Conservation (phyloP, 495 filamentous ascomycete species). For the Penicillium turbatum region DNA sequence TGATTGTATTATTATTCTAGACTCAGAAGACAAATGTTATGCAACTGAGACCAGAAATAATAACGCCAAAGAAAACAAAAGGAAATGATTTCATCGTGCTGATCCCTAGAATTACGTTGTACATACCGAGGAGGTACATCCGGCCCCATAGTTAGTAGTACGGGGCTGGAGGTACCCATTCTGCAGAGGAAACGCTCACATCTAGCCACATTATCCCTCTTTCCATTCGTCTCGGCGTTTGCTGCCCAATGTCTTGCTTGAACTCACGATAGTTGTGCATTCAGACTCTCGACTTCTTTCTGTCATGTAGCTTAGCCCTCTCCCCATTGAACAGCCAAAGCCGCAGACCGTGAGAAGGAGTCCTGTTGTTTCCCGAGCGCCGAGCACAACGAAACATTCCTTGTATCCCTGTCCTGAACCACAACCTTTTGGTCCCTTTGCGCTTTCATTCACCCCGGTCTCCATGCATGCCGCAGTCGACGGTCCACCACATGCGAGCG, state of each 20-base stretch:
- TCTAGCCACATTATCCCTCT: constrained; percentile 29
- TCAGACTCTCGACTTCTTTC: background rate
- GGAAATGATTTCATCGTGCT: constrained; percentile 18
- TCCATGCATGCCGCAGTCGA: constrained; percentile 44
- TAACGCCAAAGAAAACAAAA: background rate
- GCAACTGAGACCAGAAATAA: background rate
- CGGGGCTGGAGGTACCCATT: constrained; percentile 19
- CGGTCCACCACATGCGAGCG: constrained; percentile 31
- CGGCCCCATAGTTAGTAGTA: constrained; percentile 18
- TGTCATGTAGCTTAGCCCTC: constrained; percentile 21
- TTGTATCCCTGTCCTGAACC: constrained; percentile 27
- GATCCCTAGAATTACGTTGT: constrained; percentile 28
- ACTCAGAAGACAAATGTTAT: background rate
- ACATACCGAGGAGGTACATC: constrained; percentile 27
- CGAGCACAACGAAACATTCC: constrained; percentile 31
- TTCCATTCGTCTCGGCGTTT: constrained; percentile 22
- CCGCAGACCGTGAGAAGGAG: constrained; percentile 4
- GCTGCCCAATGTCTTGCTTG: constrained; percentile 22
- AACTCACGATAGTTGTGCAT: background rate
- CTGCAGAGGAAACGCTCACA: constrained; percentile 14
- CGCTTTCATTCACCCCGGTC: constrained; percentile 20
- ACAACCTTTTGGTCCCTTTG: constrained; percentile 10
- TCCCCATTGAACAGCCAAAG: constrained; percentile 1
- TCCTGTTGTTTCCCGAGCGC: constrained; percentile 2
- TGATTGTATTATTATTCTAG: no score